phyloP scores from a whole-genome alignment of 352 stramenopile species.

The Phytophthora brassicae region DNA sequence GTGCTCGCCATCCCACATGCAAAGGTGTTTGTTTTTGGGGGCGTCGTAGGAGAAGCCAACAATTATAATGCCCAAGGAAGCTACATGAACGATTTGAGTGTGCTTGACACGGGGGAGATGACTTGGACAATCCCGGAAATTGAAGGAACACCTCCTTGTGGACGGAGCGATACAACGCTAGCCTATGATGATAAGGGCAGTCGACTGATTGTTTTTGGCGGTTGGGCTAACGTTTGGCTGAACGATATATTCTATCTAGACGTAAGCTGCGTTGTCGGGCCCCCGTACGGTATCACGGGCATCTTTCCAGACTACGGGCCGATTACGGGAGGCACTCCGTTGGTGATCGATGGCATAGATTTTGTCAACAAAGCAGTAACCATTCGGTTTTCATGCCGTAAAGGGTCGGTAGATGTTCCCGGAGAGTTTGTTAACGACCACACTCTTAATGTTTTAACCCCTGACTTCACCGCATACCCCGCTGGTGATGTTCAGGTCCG shows the following conservation, averaged over 20 bases:
- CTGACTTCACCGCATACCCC: slow-evolving; percentile 90
- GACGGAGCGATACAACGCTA: slow-evolving; percentile 92
- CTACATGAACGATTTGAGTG: slow-evolving; percentile 89
- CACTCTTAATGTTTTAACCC: slow-evolving; percentile 86
- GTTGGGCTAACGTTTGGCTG: slow-evolving; percentile 95
- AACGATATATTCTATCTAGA: slow-evolving; percentile 92
- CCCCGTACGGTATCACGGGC: slow-evolving; percentile 93
- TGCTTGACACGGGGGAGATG: slow-evolving; percentile 93
- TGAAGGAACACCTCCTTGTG: slow-evolving; percentile 76
- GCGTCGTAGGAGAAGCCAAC: slow-evolving; percentile 89
- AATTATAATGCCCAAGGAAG: slow-evolving; percentile 85
- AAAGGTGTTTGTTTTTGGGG: slow-evolving; percentile 97
- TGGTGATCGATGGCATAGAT: slow-evolving; percentile 92
- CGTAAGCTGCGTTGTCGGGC: slow-evolving; percentile 94
- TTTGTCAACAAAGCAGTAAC: slow-evolving; percentile 83
- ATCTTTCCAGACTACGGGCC: slow-evolving; percentile 90
- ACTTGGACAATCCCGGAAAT: slow-evolving; percentile 85
- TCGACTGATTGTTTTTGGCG: slow-evolving; percentile 93
- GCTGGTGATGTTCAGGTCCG: slow-evolving; percentile 88
- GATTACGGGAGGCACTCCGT: slow-evolving; percentile 89
- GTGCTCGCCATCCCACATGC: slow-evolving; percentile 95
- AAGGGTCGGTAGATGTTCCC: slow-evolving; percentile 89
- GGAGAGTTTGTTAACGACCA: slow-evolving; percentile 90
- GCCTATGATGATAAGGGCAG: slow-evolving; percentile 92
- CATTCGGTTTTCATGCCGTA: slow-evolving; percentile 91